Conservation (phyloP, 2,329 filamentous ascomycete species). For the Curvularia lunata region DNA sequence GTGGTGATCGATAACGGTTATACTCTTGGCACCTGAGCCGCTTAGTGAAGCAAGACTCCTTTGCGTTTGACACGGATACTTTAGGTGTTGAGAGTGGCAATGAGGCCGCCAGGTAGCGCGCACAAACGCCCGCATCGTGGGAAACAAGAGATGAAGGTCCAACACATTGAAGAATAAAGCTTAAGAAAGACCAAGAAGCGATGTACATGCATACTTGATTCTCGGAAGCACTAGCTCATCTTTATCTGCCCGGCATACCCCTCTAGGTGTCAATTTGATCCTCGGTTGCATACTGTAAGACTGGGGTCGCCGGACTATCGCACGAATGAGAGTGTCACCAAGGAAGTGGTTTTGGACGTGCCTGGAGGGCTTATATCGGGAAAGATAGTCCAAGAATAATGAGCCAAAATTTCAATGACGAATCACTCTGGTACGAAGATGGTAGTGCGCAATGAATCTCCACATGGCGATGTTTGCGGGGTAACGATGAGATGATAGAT, state of each 20-base stretch:
- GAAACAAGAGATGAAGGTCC: neutral
- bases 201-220: neutral
- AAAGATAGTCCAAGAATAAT: neutral
- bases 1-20: conserved; percentile 44
- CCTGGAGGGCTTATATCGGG: no score
- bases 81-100: conserved; percentile 17
- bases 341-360: no score
- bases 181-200: neutral
- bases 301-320: neutral
- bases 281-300: conserved; percentile 29
- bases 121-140: conserved; percentile 35
- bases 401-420: no score
- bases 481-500: neutral
- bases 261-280: conserved; percentile 18
- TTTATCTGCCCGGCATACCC: conserved; percentile 15
- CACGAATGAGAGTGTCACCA: neutral
- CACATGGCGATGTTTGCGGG: neutral
- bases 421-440: neutral
- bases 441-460: neutral
- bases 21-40: conserved; percentile 21
- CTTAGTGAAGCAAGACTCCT: conserved; percentile 29
- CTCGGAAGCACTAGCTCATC: neutral
- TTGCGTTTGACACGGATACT: conserved; percentile 4
- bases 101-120: conserved; percentile 29
- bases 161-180: neutral